Base-by-base conservation (phyloP, 371 early-diverging fungal genomes). In the Homolaphlyctis polyrhiza region DNA sequence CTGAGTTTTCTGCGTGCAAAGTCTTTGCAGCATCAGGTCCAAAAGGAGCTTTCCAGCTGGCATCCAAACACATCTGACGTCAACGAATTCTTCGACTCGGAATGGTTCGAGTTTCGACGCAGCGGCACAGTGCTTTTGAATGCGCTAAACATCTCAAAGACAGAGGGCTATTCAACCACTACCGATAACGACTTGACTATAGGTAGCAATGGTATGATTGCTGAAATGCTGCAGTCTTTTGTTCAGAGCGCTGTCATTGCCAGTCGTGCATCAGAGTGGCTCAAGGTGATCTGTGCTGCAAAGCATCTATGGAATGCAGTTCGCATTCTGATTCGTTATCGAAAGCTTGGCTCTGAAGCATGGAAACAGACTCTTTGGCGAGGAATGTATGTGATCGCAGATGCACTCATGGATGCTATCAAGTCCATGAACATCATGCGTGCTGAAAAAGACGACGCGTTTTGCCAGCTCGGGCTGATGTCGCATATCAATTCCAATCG, bases 161-260 rank as follows among this genome's bases (percentile, higher is more conserved):
- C 23, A 14, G 28, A 35, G 3, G 32, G 30, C 16, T 11, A 8
- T 1, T 16, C 62, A 0, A 51, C 3, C 52, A 32, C 1, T 39
- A n/a, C 35, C 35, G 25, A 35, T 1, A 57, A 35, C 25, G 57
- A 43, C n/a, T 14, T 54, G n/a, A 36, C 35, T 16, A 61, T 18
- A 2, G 28, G 25, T 16, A 33, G 13, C 21, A 59, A 33, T 29
- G 43, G 61, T 30, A 29, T 61, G 5, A 45, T 70, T 6, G 51
- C 47, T 4, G 75, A 77, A 18, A 61, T 61, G 23, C 58, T 72
- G 27, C 77, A 77, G 62, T 34, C 62, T n/a, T 62, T 68, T 47
- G 70, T 68, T 14, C 77, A 77, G 49, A 64, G 71, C 23, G 52
- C 72, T 33, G 69, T 70, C 23, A 64, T 71, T 29, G 68, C 74